These are phyloP conservation scores for Pseudophaeomoniella oleicola DNA, from an alignment of 2,329 filamentous ascomycete genomes.

Conservation along the genomic window DNA sequence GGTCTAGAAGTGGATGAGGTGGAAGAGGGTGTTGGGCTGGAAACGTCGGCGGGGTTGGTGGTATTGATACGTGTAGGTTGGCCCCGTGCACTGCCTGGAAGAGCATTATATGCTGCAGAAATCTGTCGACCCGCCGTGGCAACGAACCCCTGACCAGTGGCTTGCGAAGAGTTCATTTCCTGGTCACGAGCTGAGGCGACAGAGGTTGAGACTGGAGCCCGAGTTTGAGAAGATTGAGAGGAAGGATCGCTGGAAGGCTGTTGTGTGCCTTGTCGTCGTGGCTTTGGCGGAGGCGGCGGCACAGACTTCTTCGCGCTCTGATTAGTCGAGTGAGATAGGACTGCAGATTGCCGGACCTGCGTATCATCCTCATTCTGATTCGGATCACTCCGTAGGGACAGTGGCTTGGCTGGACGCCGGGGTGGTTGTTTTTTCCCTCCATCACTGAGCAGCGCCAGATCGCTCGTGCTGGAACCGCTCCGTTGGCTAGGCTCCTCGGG, in stretches of 20 bases:
- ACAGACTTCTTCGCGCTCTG: conserved; percentile 14
- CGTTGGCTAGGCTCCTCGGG: conserved; percentile 10
- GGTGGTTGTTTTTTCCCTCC: conserved; percentile 17
- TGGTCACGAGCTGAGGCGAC: conserved; percentile 6
- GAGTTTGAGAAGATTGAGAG: conserved; percentile 9
- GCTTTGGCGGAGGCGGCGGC: conserved; percentile 21
- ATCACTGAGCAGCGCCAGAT: conserved; percentile 5
- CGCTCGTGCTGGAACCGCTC: conserved; percentile 5
- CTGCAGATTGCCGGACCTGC: background rate
- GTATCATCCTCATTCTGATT: conserved; percentile 5
- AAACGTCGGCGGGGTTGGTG: conserved; percentile 6
- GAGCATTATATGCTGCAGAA: conserved; percentile 9
- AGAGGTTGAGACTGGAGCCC: conserved; percentile 13
- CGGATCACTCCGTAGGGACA: conserved; percentile 21
- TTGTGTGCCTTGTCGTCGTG: conserved; percentile 15
- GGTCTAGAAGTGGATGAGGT: conserved; percentile 6
- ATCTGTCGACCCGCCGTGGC: conserved; percentile 10
- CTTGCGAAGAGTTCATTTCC: background rate
- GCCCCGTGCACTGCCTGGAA: conserved; percentile 11
- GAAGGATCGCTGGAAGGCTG: conserved; percentile 1
- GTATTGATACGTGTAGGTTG: conserved; percentile 3
- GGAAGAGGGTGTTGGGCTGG: conserved; percentile 1
- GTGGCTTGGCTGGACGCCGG: conserved; percentile 29
- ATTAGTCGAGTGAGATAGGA: background rate
- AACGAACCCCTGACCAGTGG: conserved; percentile 10